A percentile compares a stretch with the other conserved stretches of the same genome.
Evolutionary conservation across 352 stramenopile species (phyloP).

Genomic region (Phytophthora gonapodyides): DNA sequence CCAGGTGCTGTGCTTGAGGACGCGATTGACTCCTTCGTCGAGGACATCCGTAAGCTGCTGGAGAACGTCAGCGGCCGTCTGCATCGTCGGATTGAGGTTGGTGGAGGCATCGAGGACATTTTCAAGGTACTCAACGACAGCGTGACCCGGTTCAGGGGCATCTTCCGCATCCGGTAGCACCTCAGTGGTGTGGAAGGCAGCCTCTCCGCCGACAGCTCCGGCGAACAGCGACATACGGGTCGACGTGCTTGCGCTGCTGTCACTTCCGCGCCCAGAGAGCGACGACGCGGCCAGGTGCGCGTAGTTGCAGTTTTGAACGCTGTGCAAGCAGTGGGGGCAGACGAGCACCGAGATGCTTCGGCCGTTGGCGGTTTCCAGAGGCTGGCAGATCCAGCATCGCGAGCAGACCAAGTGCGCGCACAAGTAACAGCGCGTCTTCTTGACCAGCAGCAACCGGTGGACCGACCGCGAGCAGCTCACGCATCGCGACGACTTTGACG

Average conservation of each 20-base stretch:
- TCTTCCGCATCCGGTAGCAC: constrained; percentile 18
- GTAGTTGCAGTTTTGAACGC: constrained; percentile 54
- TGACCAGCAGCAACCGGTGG: constrained; percentile 24
- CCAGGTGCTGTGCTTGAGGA: constrained; percentile 18
- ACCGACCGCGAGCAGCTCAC: constrained; percentile 55
- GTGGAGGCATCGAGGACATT: constrained; percentile 9
- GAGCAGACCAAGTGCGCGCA: constrained; percentile 44
- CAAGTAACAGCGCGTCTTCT: constrained; percentile 41
- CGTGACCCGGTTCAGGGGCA: constrained; percentile 14
- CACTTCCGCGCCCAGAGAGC: constrained; percentile 13
- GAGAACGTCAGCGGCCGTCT: constrained; percentile 48
- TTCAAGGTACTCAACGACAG: constrained; percentile 26
- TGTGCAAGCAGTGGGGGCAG: constrained; percentile 48
- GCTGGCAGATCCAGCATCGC: constrained; percentile 33
- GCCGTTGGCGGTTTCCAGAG: constrained; percentile 33
- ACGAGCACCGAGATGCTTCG: constrained; percentile 41
- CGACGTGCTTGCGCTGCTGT: constrained; percentile 25
- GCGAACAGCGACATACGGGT: constrained; percentile 15
- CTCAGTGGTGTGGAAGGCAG: constrained; percentile 5
- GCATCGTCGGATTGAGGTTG: constrained; percentile 2
- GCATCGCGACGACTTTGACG: constrained; percentile 34
- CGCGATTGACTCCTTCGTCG: constrained; percentile 27
- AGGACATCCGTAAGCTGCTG: constrained; percentile 39
- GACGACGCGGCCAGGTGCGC: constrained; percentile 23
- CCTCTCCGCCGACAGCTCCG: constrained; percentile 5